These are phyloP conservation scores for Huntiella abstrusa DNA, from an alignment of 2,329 filamentous ascomycete species.

Conservation along the genomic window DNA sequence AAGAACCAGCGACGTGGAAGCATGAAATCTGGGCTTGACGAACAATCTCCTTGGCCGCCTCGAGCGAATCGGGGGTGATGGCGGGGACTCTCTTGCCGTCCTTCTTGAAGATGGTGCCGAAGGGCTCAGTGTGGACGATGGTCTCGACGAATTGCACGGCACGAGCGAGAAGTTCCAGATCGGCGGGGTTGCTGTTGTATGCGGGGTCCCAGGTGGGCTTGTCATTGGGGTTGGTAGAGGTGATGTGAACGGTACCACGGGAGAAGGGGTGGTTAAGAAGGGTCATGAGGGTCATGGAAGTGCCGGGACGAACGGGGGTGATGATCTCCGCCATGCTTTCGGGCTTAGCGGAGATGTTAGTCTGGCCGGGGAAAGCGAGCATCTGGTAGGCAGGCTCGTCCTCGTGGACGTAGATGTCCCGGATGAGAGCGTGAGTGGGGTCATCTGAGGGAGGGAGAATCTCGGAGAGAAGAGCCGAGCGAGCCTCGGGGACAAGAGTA, in stretches of 20 bases:
- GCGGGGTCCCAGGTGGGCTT: conserved; percentile 33
- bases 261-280: conserved; percentile 43
- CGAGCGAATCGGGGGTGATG: conserved; percentile 17
- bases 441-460: conserved; percentile 10
- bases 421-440: conserved; percentile 15
- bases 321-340: conserved; percentile 15
- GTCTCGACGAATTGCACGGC: conserved; percentile 24
- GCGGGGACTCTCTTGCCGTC: conserved; percentile 17
- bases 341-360: conserved; percentile 14
- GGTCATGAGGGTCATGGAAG: conserved; percentile 33
- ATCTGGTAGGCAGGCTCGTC: conserved; percentile 19
- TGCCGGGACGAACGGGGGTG: conserved; percentile 16
- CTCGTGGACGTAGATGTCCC: conserved; percentile 15
- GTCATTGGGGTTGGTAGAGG: conserved; percentile 21
- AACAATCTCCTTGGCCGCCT: conserved; percentile 21
- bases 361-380: conserved; percentile 18
- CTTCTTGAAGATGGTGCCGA: conserved; percentile 23
- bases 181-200: conserved; percentile 35
- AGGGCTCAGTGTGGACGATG: conserved; percentile 21
- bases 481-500: conserved; percentile 14
- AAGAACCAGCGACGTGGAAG: conserved; percentile 32
- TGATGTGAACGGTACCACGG: conserved; percentile 39
- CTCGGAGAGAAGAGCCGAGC: conserved; percentile 15
- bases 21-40: conserved; percentile 18
- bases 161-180: conserved; percentile 31